A percentile compares a stretch with the other conserved stretches of the same genome.
Evolutionary conservation across 345 rosid genomes (phyloP).

Genomic region (Hibiscus trionum): DNA sequence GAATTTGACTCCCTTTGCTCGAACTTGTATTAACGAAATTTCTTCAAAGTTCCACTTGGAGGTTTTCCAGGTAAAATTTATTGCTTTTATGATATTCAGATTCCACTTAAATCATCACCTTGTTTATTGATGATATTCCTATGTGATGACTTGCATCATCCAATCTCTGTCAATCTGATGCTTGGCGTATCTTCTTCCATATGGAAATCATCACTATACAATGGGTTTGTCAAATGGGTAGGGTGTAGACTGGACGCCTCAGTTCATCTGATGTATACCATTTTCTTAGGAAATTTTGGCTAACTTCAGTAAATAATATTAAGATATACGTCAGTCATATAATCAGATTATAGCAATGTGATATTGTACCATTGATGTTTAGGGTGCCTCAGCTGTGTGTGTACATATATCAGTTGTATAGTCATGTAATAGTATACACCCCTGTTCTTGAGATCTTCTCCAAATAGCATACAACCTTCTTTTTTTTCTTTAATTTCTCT

Average conservation of each 20-base stretch:
- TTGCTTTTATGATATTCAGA: neutral
- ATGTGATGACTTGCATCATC: neutral
- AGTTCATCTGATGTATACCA: neutral
- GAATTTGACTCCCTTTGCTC: constrained; percentile 78
- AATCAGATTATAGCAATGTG: too few relatives aligned
- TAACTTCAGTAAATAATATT: neutral
- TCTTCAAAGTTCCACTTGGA: constrained; percentile 69
- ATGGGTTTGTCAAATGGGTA: neutral
- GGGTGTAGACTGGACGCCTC: neutral
- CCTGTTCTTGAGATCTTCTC: neutral
- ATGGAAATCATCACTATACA: neutral
- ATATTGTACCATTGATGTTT: neutral
- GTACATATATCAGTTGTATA: neutral
- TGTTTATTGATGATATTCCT: neutral
- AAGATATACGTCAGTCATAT: neutral
- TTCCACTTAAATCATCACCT: neutral
- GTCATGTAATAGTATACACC: neutral
- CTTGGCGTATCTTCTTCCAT: neutral
- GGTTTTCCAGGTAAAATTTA: constrained; percentile 65
- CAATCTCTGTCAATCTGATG: neutral
- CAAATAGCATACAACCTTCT: neutral
- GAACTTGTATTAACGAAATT: constrained; percentile 60
- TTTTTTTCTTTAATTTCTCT: neutral
- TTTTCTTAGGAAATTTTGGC: neutral
- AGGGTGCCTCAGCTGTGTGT: neutral